Percentiles rank a stretch among this genome's conserved stretches.
These are phyloP conservation scores for Botrytis medusae DNA, from an alignment of 2,329 filamentous ascomycete genomes.

Conservation along the genomic window DNA sequence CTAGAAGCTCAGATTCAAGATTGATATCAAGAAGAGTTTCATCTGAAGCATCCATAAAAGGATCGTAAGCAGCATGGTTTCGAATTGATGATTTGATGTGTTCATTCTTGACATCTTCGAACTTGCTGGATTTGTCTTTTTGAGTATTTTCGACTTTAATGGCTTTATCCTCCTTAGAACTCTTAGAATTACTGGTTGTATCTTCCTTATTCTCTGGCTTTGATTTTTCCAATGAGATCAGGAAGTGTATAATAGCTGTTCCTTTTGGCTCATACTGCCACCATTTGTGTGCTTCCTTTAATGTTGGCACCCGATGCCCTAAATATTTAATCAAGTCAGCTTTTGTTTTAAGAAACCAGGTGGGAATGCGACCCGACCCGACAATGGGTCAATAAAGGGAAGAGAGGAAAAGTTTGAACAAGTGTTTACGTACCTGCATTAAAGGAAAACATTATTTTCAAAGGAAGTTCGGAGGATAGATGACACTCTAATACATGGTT, in stretches of 20 bases:
- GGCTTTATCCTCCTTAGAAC: background rate
- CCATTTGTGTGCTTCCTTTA: slow-evolving; percentile 32
- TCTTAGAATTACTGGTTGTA: background rate
- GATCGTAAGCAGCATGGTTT: slow-evolving; percentile 22
- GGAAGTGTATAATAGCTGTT: slow-evolving; percentile 29
- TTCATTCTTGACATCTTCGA: background rate
- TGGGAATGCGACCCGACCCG: too few species aligned
- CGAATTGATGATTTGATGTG: slow-evolving; percentile 6
- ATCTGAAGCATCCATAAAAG: slow-evolving; percentile 27
- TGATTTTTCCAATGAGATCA: slow-evolving; percentile 27
- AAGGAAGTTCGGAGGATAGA: slow-evolving; percentile 28
- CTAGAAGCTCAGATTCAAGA: background rate
- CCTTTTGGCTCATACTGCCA: slow-evolving; percentile 34
- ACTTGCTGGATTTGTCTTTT: slow-evolving; percentile 1
- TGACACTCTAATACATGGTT: slow-evolving; percentile 30
- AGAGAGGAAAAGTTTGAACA: background rate
- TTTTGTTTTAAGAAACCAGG: background rate
- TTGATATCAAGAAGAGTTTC: slow-evolving; percentile 27
- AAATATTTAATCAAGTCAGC: background rate
- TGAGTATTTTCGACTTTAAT: background rate
- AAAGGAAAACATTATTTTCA: slow-evolving; percentile 37
- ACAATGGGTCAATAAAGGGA: background rate
- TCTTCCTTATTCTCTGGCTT: slow-evolving; percentile 16
- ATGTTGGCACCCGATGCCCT: slow-evolving; percentile 32
- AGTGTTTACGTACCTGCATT: slow-evolving; percentile 33